Base-by-base conservation (phyloP, 2,329 filamentous ascomycete genomes). In the Aspergillus floridensis region DNA sequence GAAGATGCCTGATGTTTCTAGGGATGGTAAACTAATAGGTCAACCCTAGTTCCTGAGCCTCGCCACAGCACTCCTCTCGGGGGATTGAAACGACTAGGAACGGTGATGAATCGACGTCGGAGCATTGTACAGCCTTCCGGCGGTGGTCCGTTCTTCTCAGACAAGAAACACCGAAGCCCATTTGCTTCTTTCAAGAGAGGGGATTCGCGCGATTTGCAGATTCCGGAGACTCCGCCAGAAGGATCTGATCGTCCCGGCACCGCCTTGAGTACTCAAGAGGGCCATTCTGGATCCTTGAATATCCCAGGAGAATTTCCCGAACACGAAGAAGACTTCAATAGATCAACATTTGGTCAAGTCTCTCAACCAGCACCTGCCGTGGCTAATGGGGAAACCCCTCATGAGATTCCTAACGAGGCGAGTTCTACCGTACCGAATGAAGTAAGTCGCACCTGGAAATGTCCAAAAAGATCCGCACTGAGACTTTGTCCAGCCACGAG, bases 31-130 rank as follows among this genome's bases (percentile, higher is more conserved):
- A 50, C 53, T 61, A 56, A 64, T 44, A 62, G n/a, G 38, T 31
- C 12, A 21, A 32, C 46, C 21, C 22, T 57, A 77, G 76, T 70
- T 29, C 70, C 74, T 12, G 74, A 79, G 61, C 65, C 73, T 31
- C 68, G 72, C 78, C 69, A 74, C 19, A 73, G 75, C 62, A 77
- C 75, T 24, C 72, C 77, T 26, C 65, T 81, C 38, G 77, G 79
- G 47, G 79, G 79, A 4, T 67, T 81, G 32, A 77, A 77, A 62
- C 74, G 79, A 57, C 69, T 81, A 26, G 79, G 79, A 31, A 81
- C 79, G 4, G 79, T 80, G 21, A 80, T 81, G 77, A 75, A 76
- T 49, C 68, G 79, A 52, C 73, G 79, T 57, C 80, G 79, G 68
- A 80, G 77, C 60, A 67, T 77, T 49, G 72, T 74, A 11, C 65